These are phyloP conservation scores for Talaromyces liani DNA, from an alignment of 495 filamentous ascomycete species.

Conservation along the genomic window DNA sequence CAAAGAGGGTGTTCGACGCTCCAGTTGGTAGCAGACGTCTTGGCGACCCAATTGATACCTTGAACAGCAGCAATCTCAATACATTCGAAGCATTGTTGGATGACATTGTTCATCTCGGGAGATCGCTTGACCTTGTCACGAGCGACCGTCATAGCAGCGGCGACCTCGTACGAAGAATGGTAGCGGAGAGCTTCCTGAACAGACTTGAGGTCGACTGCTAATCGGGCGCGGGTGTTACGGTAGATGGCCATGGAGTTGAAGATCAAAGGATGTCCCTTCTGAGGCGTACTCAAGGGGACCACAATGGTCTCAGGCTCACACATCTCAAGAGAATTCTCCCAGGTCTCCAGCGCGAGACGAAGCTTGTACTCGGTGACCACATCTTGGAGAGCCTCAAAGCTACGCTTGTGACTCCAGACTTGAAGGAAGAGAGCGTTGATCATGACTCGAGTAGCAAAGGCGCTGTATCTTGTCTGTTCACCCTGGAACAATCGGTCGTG, in stretches of 20 bases:
- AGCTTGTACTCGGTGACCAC: slow-evolving; percentile 99
- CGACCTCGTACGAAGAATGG: slow-evolving; percentile 94
- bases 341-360: slow-evolving; percentile 89
- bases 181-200: slow-evolving; percentile 96
- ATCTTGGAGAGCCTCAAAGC: slow-evolving; percentile 89
- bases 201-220: slow-evolving; percentile 90
- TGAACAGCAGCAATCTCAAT: slow-evolving; percentile 92
- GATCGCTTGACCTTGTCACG: slow-evolving; percentile 90
- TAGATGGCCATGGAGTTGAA: slow-evolving; percentile 99
- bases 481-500: slow-evolving; percentile 94
- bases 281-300: slow-evolving; percentile 86
- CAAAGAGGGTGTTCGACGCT: slow-evolving; percentile 97
- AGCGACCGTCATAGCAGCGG: slow-evolving; percentile 89
- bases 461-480: slow-evolving; percentile 86
- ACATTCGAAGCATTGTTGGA: slow-evolving; percentile 95
- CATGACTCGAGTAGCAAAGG: slow-evolving; percentile 95
- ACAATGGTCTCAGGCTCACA: slow-evolving; percentile 89
- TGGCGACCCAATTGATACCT: slow-evolving; percentile 95
- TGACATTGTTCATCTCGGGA: slow-evolving; percentile 96
- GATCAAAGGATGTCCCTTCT: slow-evolving; percentile 95
- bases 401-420: slow-evolving; percentile 98
- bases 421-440: slow-evolving; percentile 98
- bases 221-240: slow-evolving; percentile 84
- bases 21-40: slow-evolving; percentile 97
- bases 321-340: slow-evolving; percentile 91